These are phyloP conservation scores for Liriodendron chinense DNA, from an alignment of 164 flowering plant genomes.

Conservation along the genomic window DNA sequence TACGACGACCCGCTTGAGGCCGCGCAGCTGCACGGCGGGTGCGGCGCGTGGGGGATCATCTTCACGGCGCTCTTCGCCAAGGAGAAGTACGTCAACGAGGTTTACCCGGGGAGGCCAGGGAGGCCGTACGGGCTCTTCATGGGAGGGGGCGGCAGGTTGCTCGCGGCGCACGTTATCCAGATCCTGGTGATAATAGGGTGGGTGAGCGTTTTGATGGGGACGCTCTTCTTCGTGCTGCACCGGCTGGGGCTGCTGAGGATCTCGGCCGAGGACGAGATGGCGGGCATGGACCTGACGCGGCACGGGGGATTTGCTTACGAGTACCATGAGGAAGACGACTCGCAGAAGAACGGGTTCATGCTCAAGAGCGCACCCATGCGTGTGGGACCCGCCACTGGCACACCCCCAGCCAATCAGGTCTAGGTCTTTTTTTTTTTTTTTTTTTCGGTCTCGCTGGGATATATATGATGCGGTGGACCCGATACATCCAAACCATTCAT, in stretches of 20 bases:
- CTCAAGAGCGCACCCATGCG: conserved; percentile 6
- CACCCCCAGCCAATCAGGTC: neutral
- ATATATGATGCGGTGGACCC: neutral
- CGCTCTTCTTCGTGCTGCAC: conserved; percentile 47
- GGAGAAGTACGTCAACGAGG: conserved; percentile 51
- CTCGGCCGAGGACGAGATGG: conserved; percentile 70
- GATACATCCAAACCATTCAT: neutral
- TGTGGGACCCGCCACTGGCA: conserved; percentile 11
- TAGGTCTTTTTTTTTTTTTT: neutral
- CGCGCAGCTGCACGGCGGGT: conserved; percentile 79
- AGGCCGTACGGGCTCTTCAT: conserved; percentile 69
- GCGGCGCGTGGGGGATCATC: conserved; percentile 83
- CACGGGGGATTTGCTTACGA: conserved; percentile 79
- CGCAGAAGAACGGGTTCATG: conserved; percentile 8
- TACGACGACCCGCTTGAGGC: conserved; percentile 83
- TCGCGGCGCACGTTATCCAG: conserved; percentile 68
- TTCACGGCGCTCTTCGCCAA: conserved; percentile 71
- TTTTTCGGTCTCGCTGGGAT: neutral
- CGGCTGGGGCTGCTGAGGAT: conserved; percentile 53
- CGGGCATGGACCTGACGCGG: conserved; percentile 80
- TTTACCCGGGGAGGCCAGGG: conserved; percentile 36
- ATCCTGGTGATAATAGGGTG: conserved; percentile 62
- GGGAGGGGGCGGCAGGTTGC: conserved; percentile 71
- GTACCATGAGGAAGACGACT: conserved; percentile 40
- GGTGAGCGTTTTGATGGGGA: conserved; percentile 80